Percentiles rank a stretch among this genome's conserved stretches.
phyloP scores from a whole-genome alignment of 768 basidiomycete species.

The Podaxis sp. region DNA sequence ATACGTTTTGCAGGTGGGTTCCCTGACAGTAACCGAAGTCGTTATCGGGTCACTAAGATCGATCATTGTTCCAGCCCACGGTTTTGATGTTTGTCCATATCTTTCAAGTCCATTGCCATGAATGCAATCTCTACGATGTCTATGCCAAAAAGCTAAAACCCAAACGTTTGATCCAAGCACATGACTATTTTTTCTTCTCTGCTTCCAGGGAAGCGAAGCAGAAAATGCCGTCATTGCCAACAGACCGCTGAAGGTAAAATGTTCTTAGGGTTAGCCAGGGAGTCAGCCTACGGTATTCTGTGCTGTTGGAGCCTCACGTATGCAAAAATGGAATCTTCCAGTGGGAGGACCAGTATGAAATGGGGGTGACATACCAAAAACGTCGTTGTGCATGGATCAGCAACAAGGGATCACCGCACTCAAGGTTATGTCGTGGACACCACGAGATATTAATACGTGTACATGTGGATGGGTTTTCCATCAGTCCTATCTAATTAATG shows the following conservation, averaged over 20 bases:
- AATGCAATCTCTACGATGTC: neutral
- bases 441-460: conserved; percentile 10
- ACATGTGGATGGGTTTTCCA: conserved; percentile 7
- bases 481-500: conserved; percentile 7
- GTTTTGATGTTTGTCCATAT: neutral
- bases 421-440: conserved; percentile 7
- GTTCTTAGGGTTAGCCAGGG: neutral
- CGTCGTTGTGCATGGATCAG: neutral
- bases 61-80: neutral
- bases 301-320: neutral
- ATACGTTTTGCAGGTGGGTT: neutral
- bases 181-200: neutral
- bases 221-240: neutral
- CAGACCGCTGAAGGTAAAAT: neutral
- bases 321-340: neutral
- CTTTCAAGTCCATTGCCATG: neutral
- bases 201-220: conserved; percentile 3
- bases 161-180: conserved; percentile 4
- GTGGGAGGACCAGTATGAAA: neutral
- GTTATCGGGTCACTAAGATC: neutral
- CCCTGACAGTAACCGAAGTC: neutral
- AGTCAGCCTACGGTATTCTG: neutral
- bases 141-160: conserved; percentile 9
- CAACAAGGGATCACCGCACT: neutral
- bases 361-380: neutral